These are phyloP conservation scores for Termitomyces eurrhizus DNA, from an alignment of 768 basidiomycete genomes.

Conservation along the genomic window DNA sequence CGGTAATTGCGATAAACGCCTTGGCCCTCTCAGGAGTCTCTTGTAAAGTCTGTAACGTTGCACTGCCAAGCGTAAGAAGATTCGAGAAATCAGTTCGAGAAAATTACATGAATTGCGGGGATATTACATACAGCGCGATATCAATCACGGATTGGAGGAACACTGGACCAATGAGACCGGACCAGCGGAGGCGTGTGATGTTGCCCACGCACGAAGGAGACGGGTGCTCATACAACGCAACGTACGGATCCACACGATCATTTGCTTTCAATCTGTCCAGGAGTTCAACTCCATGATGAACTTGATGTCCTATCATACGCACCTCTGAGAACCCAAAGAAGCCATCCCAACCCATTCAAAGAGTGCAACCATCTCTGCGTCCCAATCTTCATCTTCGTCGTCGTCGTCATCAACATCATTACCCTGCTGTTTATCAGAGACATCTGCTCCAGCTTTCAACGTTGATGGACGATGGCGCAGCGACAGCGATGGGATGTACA, in stretches of 20 bases:
- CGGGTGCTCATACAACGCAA: constrained; percentile 62
- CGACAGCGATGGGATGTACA: constrained; percentile 37
- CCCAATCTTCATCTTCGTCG: constrained; percentile 50
- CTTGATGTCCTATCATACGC: constrained; percentile 3
- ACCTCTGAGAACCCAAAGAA: constrained; percentile 64
- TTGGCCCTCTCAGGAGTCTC: background rate
- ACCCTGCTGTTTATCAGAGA: constrained; percentile 6
- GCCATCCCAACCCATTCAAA: constrained; percentile 80
- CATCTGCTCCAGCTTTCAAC: background rate
- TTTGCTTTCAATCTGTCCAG: constrained; percentile 48
- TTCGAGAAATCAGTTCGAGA: background rate
- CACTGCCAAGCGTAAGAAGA: constrained; percentile 2
- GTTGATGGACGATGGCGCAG: constrained; percentile 25
- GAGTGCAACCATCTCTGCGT: constrained; percentile 37
- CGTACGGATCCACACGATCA: constrained; percentile 66
- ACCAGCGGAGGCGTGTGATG: constrained; percentile 56
- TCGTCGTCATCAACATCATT: constrained; percentile 31
- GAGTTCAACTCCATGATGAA: background rate
- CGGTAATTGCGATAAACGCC: constrained; percentile 40
- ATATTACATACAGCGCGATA: constrained; percentile 29
- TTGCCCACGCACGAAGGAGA: constrained; percentile 38
- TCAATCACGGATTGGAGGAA: constrained; percentile 56
- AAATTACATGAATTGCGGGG: background rate
- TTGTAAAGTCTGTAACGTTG: constrained; percentile 5
- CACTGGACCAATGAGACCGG: constrained; percentile 45